A percentile compares a stretch with the other conserved stretches of the same genome.
phyloP scores from a whole-genome alignment of 768 basidiomycete genomes.

The Kockovaella imperatae region DNA sequence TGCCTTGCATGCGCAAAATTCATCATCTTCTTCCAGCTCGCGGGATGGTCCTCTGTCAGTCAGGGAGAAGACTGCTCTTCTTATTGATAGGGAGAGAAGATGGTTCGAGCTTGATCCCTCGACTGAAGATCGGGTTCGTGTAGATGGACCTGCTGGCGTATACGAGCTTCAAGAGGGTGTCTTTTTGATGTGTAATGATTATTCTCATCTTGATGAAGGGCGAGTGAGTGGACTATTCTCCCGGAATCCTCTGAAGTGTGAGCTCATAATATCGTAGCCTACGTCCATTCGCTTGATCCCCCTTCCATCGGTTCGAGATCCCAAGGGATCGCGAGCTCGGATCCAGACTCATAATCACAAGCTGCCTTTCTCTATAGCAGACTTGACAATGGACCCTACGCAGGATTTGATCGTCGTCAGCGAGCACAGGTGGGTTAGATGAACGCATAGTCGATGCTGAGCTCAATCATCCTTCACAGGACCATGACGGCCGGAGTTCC shows the following conservation, averaged over 20 bases:
- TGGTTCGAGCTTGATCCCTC: constrained; percentile 23
- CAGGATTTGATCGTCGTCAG: constrained; percentile 58
- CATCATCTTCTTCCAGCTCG: too few relatives aligned
- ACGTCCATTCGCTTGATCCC: constrained; percentile 29
- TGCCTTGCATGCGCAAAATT: too few relatives aligned
- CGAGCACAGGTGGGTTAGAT: constrained; percentile 47
- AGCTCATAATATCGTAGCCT: constrained; percentile 13
- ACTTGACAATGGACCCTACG: constrained; percentile 54
- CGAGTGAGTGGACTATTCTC: constrained; percentile 17
- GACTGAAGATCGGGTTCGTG: constrained; percentile 9
- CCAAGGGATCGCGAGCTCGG: constrained; percentile 17
- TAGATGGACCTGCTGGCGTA: constrained; percentile 31
- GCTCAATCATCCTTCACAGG: too few relatives aligned
- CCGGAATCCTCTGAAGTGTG: not conserved
- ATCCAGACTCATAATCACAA: constrained; percentile 18
- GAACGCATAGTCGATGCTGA: too few relatives aligned
- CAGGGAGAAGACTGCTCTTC: constrained; percentile 16
- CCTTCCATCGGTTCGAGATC: constrained; percentile 33
- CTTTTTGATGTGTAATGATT: constrained; percentile 38
- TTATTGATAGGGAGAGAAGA: constrained; percentile 20
- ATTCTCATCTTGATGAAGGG: constrained; percentile 14
- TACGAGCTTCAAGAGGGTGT: constrained; percentile 44
- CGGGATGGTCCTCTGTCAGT: constrained; percentile 8
- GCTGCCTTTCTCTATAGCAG: constrained; percentile 35
- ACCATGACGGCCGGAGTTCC: not conserved